phyloP scores from a whole-genome alignment of 352 stramenopile genomes.

The Globisporangium acanthophoron region DNA sequence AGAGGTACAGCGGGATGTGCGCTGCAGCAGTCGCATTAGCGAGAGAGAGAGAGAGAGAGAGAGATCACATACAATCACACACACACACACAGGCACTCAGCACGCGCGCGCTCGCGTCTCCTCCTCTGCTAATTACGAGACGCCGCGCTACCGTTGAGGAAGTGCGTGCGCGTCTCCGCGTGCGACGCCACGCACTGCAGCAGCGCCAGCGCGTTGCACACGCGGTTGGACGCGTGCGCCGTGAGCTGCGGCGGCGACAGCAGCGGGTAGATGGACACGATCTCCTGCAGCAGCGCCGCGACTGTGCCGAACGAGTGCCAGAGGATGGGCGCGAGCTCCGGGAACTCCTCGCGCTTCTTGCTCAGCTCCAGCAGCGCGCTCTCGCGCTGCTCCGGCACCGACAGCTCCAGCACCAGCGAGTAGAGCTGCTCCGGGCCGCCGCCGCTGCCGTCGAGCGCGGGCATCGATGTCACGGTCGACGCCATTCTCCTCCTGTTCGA shows the following conservation, averaged over 20 bases:
- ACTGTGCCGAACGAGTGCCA: conserved; percentile 98
- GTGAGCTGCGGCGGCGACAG: conserved; percentile 96
- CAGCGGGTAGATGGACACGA: conserved; percentile 98
- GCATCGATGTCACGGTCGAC: conserved; percentile 3
- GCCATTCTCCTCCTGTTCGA: not conserved
- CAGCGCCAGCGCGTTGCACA: conserved; percentile 98
- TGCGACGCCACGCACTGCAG: conserved; percentile 98
- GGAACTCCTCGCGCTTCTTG: conserved; percentile 98
- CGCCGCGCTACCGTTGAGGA: conserved; percentile 85
- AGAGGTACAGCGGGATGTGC: conserved; percentile 98
- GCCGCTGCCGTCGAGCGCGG: conserved; percentile 11
- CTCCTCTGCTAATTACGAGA: not conserved
- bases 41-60: not conserved
- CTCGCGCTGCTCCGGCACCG: conserved; percentile 92
- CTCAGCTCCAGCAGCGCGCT: conserved; percentile 96
- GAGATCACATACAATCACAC: not conserved
- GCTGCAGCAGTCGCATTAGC: conserved; percentile 28
- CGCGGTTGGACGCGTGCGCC: conserved; percentile 95
- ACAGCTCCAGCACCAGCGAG: conserved; percentile 92
- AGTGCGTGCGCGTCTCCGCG: conserved; percentile 94
- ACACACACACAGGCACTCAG: not conserved
- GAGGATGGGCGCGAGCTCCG: conserved; percentile 96
- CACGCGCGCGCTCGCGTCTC: not conserved
- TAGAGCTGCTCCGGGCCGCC: conserved; percentile 76
- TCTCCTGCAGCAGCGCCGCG: conserved; percentile 96